Conservation (phyloP, 2,329 filamentous ascomycete genomes). For the Monosporascus ibericus region DNA sequence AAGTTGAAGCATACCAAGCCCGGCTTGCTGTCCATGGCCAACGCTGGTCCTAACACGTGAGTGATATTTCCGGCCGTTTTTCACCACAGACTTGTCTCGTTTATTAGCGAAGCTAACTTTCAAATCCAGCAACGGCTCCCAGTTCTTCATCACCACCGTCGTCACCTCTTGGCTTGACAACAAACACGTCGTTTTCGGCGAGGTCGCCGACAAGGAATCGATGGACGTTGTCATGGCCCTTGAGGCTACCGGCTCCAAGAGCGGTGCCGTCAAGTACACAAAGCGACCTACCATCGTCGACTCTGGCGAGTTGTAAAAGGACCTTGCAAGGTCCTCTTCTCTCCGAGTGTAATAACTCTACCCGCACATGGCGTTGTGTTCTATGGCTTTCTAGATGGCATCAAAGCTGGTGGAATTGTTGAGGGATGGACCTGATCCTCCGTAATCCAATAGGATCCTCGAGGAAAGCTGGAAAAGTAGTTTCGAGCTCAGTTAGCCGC, state of each 20-base stretch:
- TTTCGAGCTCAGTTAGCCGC: not conserved
- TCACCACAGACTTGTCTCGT: not conserved
- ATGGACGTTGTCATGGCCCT: slow-evolving; percentile 53
- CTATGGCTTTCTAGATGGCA: slow-evolving; percentile 3
- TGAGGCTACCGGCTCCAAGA: slow-evolving; percentile 52
- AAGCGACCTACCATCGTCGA: slow-evolving; percentile 54
- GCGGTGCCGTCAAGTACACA: slow-evolving; percentile 49
- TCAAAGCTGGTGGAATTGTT: not conserved
- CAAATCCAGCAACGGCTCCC: slow-evolving; percentile 80
- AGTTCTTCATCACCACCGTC: slow-evolving; percentile 97
- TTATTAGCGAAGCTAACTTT: not conserved
- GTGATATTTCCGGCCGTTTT: slow-evolving; percentile 14
- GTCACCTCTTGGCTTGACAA: slow-evolving; percentile 79
- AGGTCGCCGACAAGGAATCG: slow-evolving; percentile 51
- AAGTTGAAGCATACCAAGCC: slow-evolving; percentile 63
- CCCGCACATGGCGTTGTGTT: slow-evolving; percentile 8
- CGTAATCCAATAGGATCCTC: not conserved
- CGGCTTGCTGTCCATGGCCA: slow-evolving; percentile 89
- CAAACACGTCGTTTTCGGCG: slow-evolving; percentile 80
- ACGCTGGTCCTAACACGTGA: slow-evolving; percentile 89
- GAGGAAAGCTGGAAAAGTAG: slow-evolving; percentile 1
- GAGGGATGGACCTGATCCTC: not conserved
- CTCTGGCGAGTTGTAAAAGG: slow-evolving; percentile 42
- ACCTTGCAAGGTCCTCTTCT: slow-evolving; percentile 1
- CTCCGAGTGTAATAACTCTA: slow-evolving; percentile 16